Percentiles rank a stretch among this genome's conserved stretches.
Evolutionary conservation across 306 rosid species (phyloP).

Genomic region (Cicer chorassanicum): DNA sequence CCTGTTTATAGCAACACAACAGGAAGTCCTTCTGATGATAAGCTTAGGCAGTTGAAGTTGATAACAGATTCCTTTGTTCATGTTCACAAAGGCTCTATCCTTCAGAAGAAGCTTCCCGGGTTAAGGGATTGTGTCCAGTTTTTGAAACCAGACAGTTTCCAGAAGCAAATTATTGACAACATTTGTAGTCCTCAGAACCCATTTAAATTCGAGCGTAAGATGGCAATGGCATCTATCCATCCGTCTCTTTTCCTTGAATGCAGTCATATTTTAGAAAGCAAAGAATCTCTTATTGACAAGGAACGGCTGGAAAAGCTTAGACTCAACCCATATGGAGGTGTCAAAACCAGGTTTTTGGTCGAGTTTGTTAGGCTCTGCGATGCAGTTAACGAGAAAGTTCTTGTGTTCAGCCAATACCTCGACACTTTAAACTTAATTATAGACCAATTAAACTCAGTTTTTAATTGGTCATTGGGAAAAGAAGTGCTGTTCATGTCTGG

Average conservation of each 20-base stretch:
- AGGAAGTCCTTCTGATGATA: neutral
- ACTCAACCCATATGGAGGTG: conserved; percentile 39
- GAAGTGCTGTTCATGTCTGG: conserved; percentile 44
- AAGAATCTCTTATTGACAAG: conserved; percentile 38
- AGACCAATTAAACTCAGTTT: conserved; percentile 32
- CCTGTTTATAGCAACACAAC: neutral
- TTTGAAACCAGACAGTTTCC: conserved; percentile 33
- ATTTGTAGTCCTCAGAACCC: neutral
- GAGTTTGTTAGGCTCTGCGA: conserved; percentile 47
- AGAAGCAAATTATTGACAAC: conserved; percentile 40
- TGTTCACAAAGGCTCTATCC: conserved; percentile 48
- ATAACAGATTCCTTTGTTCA: conserved; percentile 48
- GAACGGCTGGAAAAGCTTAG: conserved; percentile 12
- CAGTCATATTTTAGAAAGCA: neutral
- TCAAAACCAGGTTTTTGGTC: conserved; percentile 50
- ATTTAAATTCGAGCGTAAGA: conserved; percentile 35
- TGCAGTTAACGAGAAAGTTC: conserved; percentile 44
- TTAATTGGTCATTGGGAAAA: conserved; percentile 41
- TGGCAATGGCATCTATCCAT: conserved; percentile 44
- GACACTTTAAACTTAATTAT: conserved; percentile 36
- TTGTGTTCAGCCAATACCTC: conserved; percentile 49
- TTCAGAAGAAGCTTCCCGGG: conserved; percentile 45
- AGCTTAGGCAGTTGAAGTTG: conserved; percentile 36
- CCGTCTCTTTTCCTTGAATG: conserved; percentile 49
- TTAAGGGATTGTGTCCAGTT: conserved; percentile 43